Evolutionary conservation across 192 early-diverging fungal genomes (phyloP), one percentile per base, ranked within the genome.

Genomic region (Entomortierella chlamydospora): DNA sequence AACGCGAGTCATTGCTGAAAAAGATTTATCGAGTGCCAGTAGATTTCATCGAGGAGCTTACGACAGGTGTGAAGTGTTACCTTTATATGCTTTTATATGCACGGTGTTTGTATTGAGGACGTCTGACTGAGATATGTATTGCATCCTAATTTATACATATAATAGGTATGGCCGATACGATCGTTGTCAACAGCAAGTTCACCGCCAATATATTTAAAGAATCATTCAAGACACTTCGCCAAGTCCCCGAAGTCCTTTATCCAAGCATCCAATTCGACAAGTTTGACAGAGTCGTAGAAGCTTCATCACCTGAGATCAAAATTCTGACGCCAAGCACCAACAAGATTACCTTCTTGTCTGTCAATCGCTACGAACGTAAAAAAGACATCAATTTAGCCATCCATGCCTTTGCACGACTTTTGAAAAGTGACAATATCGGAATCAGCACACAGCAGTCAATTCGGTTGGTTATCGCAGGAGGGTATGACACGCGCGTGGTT

Each of bases 331-430:
- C 73, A 73, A 77, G 61, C 34, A 58, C 55, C 23, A 4, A 49
- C 4, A 82, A 74, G 33, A 67, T 84, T 13, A 70, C 67, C 1
- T 61, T 95, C 20, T 53, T 98, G 20, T 99, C 97, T 0, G 92
- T 99, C 80, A 99, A 98, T 73, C 93, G 97, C n/a, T 99, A 98
- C 57, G 97, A 99, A 73, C 89, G 94, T 51, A 97, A 97, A 76
- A 99, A 99, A 84, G 88, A 93, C 85, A 85, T 99, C 23, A 83
- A 64, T 0, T 82, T 99, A 47, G 96, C 94, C 8, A 87, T 99
- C 42, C 76, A 89, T 20, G 85, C 95, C 2, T 93, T 95, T 72
- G 88, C 90, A 15, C 50, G 57, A 26, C 68, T 68, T 5, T 69
- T 93, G 31, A 69, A 73, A 28, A 88, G 86, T 58, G 52, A 45